phyloP scores from a whole-genome alignment of 768 basidiomycete genomes.

The Calocybe cyanea region DNA sequence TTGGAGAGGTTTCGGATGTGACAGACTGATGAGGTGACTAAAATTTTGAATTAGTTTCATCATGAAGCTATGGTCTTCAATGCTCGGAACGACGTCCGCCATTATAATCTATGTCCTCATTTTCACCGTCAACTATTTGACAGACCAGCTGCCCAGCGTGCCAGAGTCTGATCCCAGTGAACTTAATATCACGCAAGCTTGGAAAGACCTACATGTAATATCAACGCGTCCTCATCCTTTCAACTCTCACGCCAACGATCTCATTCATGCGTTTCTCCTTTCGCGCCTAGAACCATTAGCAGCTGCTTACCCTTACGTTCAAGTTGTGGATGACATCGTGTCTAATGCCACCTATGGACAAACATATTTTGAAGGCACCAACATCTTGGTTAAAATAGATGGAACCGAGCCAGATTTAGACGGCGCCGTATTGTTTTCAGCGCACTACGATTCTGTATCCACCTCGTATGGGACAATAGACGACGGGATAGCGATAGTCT shows the following conservation, averaged over 20 bases:
- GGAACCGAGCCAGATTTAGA: conserved; percentile 38
- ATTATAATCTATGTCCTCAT: conserved; percentile 11
- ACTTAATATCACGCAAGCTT: conserved; percentile 14
- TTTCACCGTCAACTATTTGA: conserved; percentile 12
- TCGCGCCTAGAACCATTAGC: conserved; percentile 47
- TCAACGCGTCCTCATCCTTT: conserved; percentile 71
- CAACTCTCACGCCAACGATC: conserved; percentile 73
- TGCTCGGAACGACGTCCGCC: conserved; percentile 2
- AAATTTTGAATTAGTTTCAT: too few species aligned
- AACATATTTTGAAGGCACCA: conserved; percentile 68
- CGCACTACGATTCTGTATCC: conserved; percentile 81
- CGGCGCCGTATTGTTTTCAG: conserved; percentile 66
- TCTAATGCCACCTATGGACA: conserved; percentile 15
- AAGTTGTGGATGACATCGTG: conserved; percentile 45
- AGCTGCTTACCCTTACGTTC: conserved; percentile 38
- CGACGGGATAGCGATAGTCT: conserved; percentile 30
- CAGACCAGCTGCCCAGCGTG: conserved; percentile 11
- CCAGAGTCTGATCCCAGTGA: conserved; percentile 5
- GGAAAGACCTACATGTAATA: conserved; percentile 31
- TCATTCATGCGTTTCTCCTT: conserved; percentile 58
- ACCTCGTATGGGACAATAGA: conserved; percentile 75
- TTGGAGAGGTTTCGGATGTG: too few species aligned
- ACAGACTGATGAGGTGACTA: too few species aligned
- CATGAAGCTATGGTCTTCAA: conserved; percentile 8
- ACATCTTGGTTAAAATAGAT: conserved; percentile 62